Evolutionary conservation across 345 rosid genomes (phyloP).

Genomic region (Syzygium oleosum): DNA sequence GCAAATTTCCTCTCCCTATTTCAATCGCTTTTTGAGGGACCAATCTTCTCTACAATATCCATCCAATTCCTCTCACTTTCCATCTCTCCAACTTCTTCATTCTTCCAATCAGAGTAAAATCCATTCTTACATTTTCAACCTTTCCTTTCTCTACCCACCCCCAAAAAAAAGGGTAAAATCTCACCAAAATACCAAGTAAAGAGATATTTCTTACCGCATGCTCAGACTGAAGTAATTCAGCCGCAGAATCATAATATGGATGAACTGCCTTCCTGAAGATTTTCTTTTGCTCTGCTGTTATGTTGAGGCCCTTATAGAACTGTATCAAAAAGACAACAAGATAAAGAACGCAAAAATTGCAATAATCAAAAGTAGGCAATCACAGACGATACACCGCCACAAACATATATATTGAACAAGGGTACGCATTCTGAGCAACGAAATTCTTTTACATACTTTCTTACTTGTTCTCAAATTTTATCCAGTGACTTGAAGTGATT

Average conservation of each 20-base stretch:
- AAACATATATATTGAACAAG: neutral
- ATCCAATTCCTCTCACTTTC: neutral
- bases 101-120: neutral
- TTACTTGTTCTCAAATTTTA: neutral
- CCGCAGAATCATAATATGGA: constrained; percentile 67
- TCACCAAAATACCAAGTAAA: neutral
- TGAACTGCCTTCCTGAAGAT: constrained; percentile 66
- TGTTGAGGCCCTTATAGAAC: constrained; percentile 71
- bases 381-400: neutral
- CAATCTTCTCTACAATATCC: neutral
- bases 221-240: constrained; percentile 88
- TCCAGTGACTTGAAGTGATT: neutral
- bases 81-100: neutral
- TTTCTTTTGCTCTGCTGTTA: constrained; percentile 90
- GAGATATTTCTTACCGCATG: constrained; percentile 57
- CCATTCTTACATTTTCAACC: neutral
- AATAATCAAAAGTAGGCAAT: neutral
- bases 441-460: neutral
- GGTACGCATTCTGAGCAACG: neutral
- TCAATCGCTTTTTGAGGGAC: neutral
- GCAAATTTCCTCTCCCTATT: neutral
- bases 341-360: neutral
- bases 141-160: neutral
- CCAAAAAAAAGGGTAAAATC: neutral
- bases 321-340: constrained; percentile 31